Percentiles rank a stretch among this genome's conserved stretches.
These are phyloP conservation scores for Amanita exitialis DNA, from an alignment of 768 basidiomycete genomes.

Conservation along the genomic window DNA sequence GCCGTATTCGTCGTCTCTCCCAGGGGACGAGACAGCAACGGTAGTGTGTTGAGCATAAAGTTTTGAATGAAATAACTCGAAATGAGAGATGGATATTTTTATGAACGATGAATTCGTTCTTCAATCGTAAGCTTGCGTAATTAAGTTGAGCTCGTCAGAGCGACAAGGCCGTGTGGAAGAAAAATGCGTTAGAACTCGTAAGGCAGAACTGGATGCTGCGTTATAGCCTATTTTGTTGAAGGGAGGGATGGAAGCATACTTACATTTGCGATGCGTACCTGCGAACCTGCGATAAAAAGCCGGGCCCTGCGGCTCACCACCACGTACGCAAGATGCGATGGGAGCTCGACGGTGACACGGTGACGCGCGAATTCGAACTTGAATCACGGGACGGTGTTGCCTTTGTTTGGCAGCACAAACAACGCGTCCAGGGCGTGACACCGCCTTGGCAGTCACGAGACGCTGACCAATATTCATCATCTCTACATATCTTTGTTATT, in stretches of 20 bases:
- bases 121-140: constrained; percentile 5
- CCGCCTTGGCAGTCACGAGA: too few species aligned
- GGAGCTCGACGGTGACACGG: not conserved
- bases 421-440: too few species aligned
- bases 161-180: not conserved
- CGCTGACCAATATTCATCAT: too few species aligned
- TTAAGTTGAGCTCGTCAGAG: constrained; percentile 12
- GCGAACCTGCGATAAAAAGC: constrained; percentile 9
- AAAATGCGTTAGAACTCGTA: constrained; percentile 17
- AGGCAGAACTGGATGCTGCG: not conserved
- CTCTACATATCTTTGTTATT: too few species aligned
- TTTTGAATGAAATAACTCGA: not conserved
- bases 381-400: constrained; percentile 5
- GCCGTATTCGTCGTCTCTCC: constrained; percentile 15
- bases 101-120: constrained; percentile 6
- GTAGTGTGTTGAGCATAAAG: constrained; percentile 9
- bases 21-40: constrained; percentile 13
- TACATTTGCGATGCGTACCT: constrained; percentile 13
- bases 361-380: constrained; percentile 7
- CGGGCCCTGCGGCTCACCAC: not conserved
- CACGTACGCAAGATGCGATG: not conserved
- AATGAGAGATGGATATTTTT: not conserved
- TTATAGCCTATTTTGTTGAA: not conserved
- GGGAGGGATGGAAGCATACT: too few species aligned
- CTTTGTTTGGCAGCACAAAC: not conserved